A percentile compares a stretch with the other conserved stretches of the same genome.
phyloP scores from a whole-genome alignment of 257 asterid genomes.

The Lavandula angustifolia region DNA sequence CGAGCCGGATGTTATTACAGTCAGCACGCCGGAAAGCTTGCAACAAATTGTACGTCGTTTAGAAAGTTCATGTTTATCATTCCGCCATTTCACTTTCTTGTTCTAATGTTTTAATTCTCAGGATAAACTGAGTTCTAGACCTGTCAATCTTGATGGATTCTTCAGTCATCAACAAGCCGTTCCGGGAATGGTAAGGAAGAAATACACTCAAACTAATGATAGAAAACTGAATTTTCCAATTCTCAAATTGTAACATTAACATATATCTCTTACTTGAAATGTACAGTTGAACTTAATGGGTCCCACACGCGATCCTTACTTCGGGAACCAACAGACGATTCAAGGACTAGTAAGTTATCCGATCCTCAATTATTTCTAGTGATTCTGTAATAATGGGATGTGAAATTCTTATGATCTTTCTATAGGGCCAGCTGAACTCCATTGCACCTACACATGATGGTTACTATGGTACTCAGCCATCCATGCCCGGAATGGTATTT shows the following conservation, averaged over 20 bases:
- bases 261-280: constrained; percentile 41
- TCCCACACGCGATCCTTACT: constrained; percentile 83
- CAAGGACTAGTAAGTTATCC: constrained; percentile 80
- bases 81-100: not conserved
- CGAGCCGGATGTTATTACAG: constrained; percentile 68
- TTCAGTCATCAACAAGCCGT: constrained; percentile 72
- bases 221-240: constrained; percentile 8
- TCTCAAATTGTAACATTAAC: constrained; percentile 27
- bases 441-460: constrained; percentile 85
- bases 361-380: constrained; percentile 11
- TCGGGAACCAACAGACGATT: constrained; percentile 72
- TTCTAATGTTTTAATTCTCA: constrained; percentile 32
- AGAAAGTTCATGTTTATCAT: constrained; percentile 20
- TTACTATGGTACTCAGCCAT: constrained; percentile 71
- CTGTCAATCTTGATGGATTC: constrained; percentile 76
- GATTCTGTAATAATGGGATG: constrained; percentile 14
- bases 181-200: constrained; percentile 81
- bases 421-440: constrained; percentile 89
- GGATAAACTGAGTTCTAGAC: constrained; percentile 82
- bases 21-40: constrained; percentile 68
- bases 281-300: constrained; percentile 69
- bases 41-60: constrained; percentile 76
- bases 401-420: constrained; percentile 26
- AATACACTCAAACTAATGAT: constrained; percentile 15
- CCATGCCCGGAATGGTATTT: constrained; percentile 83